phyloP scores from a whole-genome alignment of 2,329 filamentous ascomycete genomes.

The Penicillium fuscoglaucum region DNA sequence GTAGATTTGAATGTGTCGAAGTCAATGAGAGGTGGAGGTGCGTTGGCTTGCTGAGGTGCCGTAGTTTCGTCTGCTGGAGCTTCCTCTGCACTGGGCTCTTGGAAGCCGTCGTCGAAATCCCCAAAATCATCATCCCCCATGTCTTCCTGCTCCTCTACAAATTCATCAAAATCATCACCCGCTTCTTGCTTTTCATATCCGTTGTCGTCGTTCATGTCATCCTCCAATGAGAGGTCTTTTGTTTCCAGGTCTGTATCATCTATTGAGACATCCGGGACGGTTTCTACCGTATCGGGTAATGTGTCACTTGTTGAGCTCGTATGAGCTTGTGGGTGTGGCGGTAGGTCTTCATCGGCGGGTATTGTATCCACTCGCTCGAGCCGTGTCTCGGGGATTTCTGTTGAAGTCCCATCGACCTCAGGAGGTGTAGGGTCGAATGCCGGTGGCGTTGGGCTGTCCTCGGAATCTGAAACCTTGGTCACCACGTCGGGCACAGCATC shows the following conservation, averaged over 20 bases:
- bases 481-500: constrained; percentile 63
- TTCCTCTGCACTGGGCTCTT: constrained; percentile 45
- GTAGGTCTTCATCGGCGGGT: constrained; percentile 35
- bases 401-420: constrained; percentile 16
- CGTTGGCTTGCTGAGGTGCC: constrained; percentile 31
- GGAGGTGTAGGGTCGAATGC: constrained; percentile 23
- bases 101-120: constrained; percentile 69
- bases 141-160: constrained; percentile 52
- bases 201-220: constrained; percentile 46
- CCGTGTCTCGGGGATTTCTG: constrained; percentile 45
- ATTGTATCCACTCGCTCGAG: constrained; percentile 47
- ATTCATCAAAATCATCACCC: constrained; percentile 59
- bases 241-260: constrained; percentile 46
- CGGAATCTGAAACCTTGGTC: constrained; percentile 48
- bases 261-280: constrained; percentile 51
- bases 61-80: constrained; percentile 18
- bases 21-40: constrained; percentile 47
- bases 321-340: constrained; percentile 39
- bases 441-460: constrained; percentile 28
- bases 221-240: constrained; percentile 54
- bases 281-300: constrained; percentile 45
- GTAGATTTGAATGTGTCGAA: constrained; percentile 55
- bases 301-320: constrained; percentile 45
- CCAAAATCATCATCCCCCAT: constrained; percentile 58
- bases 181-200: constrained; percentile 56